Conservation (phyloP, 352 stramenopile genomes). For the Saprolegnia diclina region DNA sequence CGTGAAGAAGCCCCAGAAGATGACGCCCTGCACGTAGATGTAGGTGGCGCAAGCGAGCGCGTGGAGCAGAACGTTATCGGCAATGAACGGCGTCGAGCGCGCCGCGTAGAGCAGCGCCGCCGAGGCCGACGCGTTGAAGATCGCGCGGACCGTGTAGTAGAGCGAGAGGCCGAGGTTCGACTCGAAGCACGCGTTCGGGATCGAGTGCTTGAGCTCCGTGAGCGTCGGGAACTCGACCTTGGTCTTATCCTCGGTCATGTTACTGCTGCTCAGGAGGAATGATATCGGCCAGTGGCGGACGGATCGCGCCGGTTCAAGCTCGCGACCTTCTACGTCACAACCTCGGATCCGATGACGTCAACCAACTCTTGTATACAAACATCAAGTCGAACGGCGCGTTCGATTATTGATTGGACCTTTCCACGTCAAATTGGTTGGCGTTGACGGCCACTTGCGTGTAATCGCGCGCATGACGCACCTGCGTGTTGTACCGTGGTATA, state of each 20-base stretch:
- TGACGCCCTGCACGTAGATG: constrained; percentile 62
- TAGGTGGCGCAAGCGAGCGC: constrained; percentile 46
- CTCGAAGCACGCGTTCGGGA: constrained; percentile 67
- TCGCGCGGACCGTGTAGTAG: constrained; percentile 59
- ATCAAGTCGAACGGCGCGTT: neutral
- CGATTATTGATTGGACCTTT: no score
- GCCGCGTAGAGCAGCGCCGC: constrained; percentile 39
- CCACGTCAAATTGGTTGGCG: no score
- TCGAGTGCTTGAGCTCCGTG: constrained; percentile 73
- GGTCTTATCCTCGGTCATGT: neutral
- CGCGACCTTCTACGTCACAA: neutral
- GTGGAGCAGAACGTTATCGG: constrained; percentile 37
- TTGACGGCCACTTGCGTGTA: no score
- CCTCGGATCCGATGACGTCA: neutral
- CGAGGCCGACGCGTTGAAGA: constrained; percentile 43
- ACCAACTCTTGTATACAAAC: neutral
- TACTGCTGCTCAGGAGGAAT: neutral
- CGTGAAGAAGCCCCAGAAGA: constrained; percentile 83
- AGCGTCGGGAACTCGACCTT: constrained; percentile 56
- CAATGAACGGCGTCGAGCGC: constrained; percentile 41
- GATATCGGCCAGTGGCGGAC: neutral
- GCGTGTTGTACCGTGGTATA: no score
- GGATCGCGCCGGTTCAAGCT: neutral
- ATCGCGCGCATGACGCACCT: no score
- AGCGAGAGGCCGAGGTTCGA: constrained; percentile 60